These are phyloP conservation scores for Berberis vulgaris DNA, from an alignment of 164 flowering plant genomes.

Conservation along the genomic window DNA sequence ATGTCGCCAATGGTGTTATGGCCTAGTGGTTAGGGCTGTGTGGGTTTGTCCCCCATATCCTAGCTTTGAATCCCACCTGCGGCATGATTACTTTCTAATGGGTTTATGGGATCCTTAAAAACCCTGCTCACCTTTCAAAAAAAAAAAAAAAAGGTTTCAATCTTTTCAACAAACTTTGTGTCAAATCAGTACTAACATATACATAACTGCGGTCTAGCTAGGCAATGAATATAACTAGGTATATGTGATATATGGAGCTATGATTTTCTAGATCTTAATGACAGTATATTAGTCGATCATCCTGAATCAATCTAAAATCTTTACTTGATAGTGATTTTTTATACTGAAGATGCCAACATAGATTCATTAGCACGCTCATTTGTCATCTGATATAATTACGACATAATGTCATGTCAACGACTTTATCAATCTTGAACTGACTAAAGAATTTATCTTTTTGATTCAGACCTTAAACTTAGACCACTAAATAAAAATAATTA, in stretches of 20 bases:
- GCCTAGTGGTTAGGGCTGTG: neutral
- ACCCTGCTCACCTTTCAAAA: too few species aligned
- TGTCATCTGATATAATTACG: neutral
- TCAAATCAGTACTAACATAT: too few species aligned
- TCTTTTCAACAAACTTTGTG: too few species aligned
- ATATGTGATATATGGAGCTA: neutral
- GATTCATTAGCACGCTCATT: slow-evolving; percentile 8
- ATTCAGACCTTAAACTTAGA: neutral
- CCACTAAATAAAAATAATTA: slow-evolving; percentile 1
- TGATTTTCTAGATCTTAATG: neutral
- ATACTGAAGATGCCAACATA: slow-evolving; percentile 10
- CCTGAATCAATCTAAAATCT: neutral
- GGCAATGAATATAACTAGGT: neutral
- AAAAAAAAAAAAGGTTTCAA: too few species aligned
- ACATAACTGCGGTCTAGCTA: too few species aligned
- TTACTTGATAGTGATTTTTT: neutral
- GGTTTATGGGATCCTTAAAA: too few species aligned
- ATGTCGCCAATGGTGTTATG: neutral
- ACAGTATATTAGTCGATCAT: neutral
- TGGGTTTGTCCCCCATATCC: too few species aligned
- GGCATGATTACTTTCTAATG: too few species aligned
- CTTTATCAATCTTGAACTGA: slow-evolving; percentile 2
- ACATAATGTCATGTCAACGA: slow-evolving; percentile 1
- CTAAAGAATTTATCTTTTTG: slow-evolving; percentile 8
- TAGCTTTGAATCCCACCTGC: too few species aligned